Evolutionary conservation across 2,329 filamentous ascomycete species (phyloP).

Genomic region (Aspergillus amoenus): DNA sequence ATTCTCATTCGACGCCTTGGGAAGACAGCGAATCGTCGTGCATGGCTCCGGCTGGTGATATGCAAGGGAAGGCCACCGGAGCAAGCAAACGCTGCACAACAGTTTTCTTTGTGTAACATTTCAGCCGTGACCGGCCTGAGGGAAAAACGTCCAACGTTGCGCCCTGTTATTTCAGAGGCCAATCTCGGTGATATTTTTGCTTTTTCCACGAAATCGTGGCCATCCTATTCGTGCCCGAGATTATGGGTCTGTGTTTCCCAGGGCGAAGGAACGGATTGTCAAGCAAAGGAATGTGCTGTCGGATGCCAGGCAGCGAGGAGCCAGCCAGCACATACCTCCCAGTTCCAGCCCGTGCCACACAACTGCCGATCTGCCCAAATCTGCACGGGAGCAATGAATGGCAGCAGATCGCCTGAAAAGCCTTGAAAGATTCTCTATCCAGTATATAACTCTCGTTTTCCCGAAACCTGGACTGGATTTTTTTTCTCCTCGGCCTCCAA

Average conservation of each 20-base stretch:
- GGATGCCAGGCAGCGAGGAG: slow-evolving; percentile 9
- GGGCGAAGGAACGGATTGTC: slow-evolving; percentile 12
- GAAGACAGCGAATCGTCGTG: slow-evolving; percentile 2
- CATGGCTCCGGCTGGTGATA: not conserved
- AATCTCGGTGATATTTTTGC: not conserved
- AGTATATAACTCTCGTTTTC: slow-evolving; percentile 15
- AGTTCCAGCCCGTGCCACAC: slow-evolving; percentile 15
- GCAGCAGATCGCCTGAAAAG: not conserved
- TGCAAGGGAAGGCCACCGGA: slow-evolving; percentile 5
- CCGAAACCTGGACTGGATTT: not conserved
- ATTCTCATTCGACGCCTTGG: slow-evolving; percentile 7
- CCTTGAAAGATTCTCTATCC: not conserved
- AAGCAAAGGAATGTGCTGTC: slow-evolving; percentile 19
- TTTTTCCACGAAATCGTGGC: not conserved
- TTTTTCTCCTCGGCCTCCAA: slow-evolving; percentile 8
- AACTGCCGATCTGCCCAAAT: slow-evolving; percentile 16
- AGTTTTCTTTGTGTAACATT: slow-evolving; percentile 9
- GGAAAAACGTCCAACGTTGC: not conserved
- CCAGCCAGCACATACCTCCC: slow-evolving; percentile 13
- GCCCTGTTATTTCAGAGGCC: not conserved
- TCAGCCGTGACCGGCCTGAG: not conserved
- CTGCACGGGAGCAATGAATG: slow-evolving; percentile 22
- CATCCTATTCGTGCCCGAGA: not conserved
- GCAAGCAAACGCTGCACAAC: slow-evolving; percentile 9
- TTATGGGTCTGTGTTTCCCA: slow-evolving; percentile 1